These are phyloP conservation scores for Cornus controversa DNA, from an alignment of 148 eudicot genomes.

Conservation along the genomic window DNA sequence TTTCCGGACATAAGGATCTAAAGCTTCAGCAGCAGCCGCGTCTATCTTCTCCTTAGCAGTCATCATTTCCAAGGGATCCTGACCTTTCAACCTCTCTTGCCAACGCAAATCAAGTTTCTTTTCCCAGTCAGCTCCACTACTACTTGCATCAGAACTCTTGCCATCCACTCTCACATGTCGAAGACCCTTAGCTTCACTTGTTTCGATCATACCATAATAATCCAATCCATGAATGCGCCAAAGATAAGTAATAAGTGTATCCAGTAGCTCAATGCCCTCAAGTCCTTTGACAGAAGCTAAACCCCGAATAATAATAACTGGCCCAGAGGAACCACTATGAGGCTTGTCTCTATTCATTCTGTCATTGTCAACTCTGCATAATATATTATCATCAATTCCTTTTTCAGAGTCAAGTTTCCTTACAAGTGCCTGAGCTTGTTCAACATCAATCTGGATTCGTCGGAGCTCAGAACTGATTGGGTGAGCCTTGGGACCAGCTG, in stretches of 20 bases:
- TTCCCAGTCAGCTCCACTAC: constrained; percentile 78
- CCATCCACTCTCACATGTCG: constrained; percentile 87
- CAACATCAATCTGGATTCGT: constrained; percentile 71
- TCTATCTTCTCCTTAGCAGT: constrained; percentile 97
- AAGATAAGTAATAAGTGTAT: constrained; percentile 86
- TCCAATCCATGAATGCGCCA: constrained; percentile 99
- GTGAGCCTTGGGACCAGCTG: constrained; percentile 87
- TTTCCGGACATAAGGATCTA: constrained; percentile 90
- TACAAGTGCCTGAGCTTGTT: constrained; percentile 77
- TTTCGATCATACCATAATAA: constrained; percentile 85
- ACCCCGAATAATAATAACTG: constrained; percentile 80
- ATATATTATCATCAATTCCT: constrained; percentile 82
- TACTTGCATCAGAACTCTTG: constrained; percentile 48
- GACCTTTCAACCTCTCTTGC: constrained; percentile 78
- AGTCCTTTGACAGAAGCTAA: constrained; percentile 81
- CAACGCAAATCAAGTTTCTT: constrained; percentile 77
- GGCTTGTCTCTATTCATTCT: constrained; percentile 74
- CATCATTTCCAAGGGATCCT: constrained; percentile 88
- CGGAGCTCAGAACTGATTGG: constrained; percentile 78
- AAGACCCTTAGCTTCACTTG: constrained; percentile 76
- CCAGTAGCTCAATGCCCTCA: constrained; percentile 90
- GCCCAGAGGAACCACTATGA: constrained; percentile 81
- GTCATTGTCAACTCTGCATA: constrained; percentile 68
- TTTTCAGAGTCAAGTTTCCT: constrained; percentile 88
- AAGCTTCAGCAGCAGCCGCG: constrained; percentile 80